Evolutionary conservation across 257 asterid genomes (phyloP), one percentile per base, ranked within the genome.

Genomic region (Jaltomata sinuosa): DNA sequence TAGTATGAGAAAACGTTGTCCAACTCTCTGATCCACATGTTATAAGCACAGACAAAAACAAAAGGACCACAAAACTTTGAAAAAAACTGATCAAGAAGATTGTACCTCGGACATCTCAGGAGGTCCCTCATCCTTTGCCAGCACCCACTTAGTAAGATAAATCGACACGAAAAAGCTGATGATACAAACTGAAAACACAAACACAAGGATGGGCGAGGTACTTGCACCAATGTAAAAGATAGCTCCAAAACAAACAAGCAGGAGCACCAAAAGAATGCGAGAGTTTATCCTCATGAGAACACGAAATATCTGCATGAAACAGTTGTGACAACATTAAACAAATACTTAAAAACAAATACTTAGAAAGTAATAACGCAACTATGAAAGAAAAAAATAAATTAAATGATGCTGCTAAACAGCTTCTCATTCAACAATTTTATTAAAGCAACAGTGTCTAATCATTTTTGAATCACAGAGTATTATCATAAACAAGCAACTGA

Each of bases 81-180:
- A 74, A 38, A 53, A 55, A 85, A 78, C 85, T 83, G 82, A 36
- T 74, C 79, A 79, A 82, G 80, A 81, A 83, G 68, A 50, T 55
- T 54, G 83, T 91, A 96, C 99, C 99, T 93, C 90, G 79, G 85
- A 93, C 99, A 97, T 96, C 93, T 96, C 99, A 65, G 98, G 98
- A 57, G 99, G 98, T 25, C 99, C 99, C 89, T 96, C 99, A 69
- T 97, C 99, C 95, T 97, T 97, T 31, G 94, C 54, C 50, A 97
- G 98, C 72, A 95, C 98, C 99, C 98, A 97, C 92, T 93, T 95
- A 8, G 94, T 84, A 40, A 97, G 97, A 87, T 95, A 94, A 78
- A 91, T 86, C n/a, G 99, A 88, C 81, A 92, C 87, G 68, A 97
- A 84, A 87, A 94, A 91, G 89, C 98, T 93, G 90, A 91, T 79